phyloP scores from a whole-genome alignment of 257 asterid species.

The Solanum gandarillasii region DNA sequence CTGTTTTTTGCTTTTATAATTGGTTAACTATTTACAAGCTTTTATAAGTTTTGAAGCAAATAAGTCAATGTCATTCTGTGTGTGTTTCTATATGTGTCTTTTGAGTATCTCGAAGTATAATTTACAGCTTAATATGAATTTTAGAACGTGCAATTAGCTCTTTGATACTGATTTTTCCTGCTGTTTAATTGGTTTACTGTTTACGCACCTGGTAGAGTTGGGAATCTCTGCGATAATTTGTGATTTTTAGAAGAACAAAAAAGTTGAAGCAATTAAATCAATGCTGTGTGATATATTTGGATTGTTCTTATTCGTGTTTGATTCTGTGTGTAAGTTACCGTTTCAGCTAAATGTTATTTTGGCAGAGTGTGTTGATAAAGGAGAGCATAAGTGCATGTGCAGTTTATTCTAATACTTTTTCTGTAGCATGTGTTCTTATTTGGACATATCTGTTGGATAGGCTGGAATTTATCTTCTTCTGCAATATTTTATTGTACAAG shows the following conservation, averaged over 20 bases:
- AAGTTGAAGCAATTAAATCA: background rate
- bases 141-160: too few relatives aligned
- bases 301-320: background rate
- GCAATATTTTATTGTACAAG: background rate
- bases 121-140: background rate
- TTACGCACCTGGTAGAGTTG: background rate
- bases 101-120: background rate
- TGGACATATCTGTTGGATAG: background rate
- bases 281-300: background rate
- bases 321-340: background rate
- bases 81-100: background rate
- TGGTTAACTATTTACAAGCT: background rate
- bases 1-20: background rate
- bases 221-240: background rate
- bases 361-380: background rate
- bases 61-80: background rate
- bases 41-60: background rate
- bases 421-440: background rate
- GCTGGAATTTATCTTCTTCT: background rate
- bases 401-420: background rate
- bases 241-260: background rate
- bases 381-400: background rate
- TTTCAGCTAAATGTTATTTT: background rate
- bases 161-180: too few relatives aligned
- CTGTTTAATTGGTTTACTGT: too few relatives aligned